Conservation (phyloP, 192 early-diverging fungal species). For the Entomortierella lignicola region DNA sequence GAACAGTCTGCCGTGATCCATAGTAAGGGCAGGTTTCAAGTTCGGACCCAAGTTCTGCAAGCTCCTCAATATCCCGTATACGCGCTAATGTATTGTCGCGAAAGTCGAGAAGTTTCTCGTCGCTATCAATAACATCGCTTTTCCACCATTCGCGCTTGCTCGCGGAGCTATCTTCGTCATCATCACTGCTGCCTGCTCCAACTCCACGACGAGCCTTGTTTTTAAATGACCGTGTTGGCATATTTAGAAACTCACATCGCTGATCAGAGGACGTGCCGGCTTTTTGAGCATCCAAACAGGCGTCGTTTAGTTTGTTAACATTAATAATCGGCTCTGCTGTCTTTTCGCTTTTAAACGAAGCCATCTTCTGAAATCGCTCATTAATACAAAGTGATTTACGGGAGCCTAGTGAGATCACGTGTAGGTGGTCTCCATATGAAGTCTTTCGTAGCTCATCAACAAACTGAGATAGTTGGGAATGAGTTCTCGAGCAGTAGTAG, state of each 20-base stretch:
- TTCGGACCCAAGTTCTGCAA: slow-evolving; percentile 71
- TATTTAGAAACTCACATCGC: slow-evolving; percentile 32
- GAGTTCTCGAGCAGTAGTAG: slow-evolving; percentile 81
- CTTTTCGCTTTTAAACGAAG: neutral
- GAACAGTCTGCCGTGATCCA: slow-evolving; percentile 71
- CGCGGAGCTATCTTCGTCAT: neutral
- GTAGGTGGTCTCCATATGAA: slow-evolving; percentile 66
- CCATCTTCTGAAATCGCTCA: slow-evolving; percentile 45
- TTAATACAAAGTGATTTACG: slow-evolving; percentile 89
- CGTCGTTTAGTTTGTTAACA: slow-evolving; percentile 74
- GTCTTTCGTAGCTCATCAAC: slow-evolving; percentile 88
- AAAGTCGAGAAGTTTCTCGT: slow-evolving; percentile 67
- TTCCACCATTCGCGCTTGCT: slow-evolving; percentile 3
- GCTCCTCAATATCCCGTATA: slow-evolving; percentile 88
- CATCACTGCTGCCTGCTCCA: neutral
- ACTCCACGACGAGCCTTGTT: neutral
- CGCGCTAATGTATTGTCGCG: slow-evolving; percentile 59
- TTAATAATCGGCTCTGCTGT: slow-evolving; percentile 20
- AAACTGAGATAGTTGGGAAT: slow-evolving; percentile 94
- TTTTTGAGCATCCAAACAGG: slow-evolving; percentile 88
- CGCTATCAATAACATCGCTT: slow-evolving; percentile 27
- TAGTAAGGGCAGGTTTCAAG: slow-evolving; percentile 85
- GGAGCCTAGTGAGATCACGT: slow-evolving; percentile 81
- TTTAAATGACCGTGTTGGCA: slow-evolving; percentile 7
- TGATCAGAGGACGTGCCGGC: slow-evolving; percentile 40